Evolutionary conservation across 192 early-diverging fungal species (phyloP), one percentile per base, ranked within the genome.

Genomic region (Coemansia javaensis): DNA sequence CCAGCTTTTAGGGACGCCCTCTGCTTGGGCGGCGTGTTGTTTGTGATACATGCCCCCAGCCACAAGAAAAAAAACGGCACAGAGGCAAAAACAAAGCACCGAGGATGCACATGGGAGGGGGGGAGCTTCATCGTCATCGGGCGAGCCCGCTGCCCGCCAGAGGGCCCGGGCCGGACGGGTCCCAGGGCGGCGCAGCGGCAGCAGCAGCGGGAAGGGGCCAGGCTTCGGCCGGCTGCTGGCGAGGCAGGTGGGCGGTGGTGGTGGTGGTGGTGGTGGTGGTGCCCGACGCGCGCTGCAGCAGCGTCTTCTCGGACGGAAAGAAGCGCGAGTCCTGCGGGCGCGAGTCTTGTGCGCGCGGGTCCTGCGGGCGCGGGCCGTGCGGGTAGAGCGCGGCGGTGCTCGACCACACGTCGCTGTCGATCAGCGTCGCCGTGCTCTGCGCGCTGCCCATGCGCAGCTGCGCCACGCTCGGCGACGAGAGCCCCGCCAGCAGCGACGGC

Each of bases 381-480:
- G 22, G 10, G 1, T 47, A 32, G 9, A 42, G 39, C 32, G 36
- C 28, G n/a, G 23, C 7, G 9, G 36, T n/a, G 28, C 31, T 47
- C 17, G 35, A 25, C 68, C 68, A 72, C 40, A 63, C 52, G n/a
- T 72, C 61, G 44, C 61, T 63, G 32, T 72, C 68, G 12, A 64
- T 64, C 35, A 72, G 56, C 3, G 68, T 60, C 0, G 61, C 61
- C 1, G 68, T 64, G 48, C 37, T 56, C 21, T 72, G 68, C 3
- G 56, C 40, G 40, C 61, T 60, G 20, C 33, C 31, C 4, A 43
- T 45, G 9, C 30, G 44, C 37, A 47, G 44, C 21, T 21, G 36
- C 34, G 36, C 34, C 8, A 40, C 28, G 14, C 33, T 24, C 4
- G 31, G 11, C 14, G 44, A 24, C n/a, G 23, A n/a, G 25, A 16